Percentiles rank a stretch among this genome's conserved stretches.
phyloP scores from a whole-genome alignment of 306 rosid genomes.

The Quercus agrifolia region DNA sequence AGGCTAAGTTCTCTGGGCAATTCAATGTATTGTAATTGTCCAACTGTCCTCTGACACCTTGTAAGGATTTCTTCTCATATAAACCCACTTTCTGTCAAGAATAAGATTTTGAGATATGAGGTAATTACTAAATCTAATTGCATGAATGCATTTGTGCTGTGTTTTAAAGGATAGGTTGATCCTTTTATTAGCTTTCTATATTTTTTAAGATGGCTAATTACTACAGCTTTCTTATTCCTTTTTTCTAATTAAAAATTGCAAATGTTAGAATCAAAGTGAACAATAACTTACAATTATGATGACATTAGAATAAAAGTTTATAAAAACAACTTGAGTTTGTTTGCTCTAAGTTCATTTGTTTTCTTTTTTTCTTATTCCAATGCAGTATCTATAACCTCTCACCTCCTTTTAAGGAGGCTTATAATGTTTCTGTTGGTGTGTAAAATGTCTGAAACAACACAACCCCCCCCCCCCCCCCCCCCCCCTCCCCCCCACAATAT shows the following conservation, averaged over 20 bases:
- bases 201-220: background rate
- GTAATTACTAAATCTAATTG: constrained; percentile 33
- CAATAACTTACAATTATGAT: constrained; percentile 7
- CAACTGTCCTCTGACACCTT: constrained; percentile 21
- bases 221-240: background rate
- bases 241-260: constrained; percentile 8
- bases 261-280: constrained; percentile 3
- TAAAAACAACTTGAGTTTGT: background rate
- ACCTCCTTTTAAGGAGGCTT: too few species aligned
- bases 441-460: too few species aligned
- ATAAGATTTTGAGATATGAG: constrained; percentile 34
- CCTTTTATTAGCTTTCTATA: background rate
- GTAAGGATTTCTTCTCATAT: constrained; percentile 35
- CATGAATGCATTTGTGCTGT: background rate
- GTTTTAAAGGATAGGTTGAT: background rate
- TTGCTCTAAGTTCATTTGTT: background rate
- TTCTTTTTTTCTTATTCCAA: background rate
- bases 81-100: constrained; percentile 32
- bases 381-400: background rate
- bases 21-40: constrained; percentile 33
- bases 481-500: background rate
- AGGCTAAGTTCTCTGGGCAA: constrained; percentile 29
- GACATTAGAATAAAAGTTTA: background rate
- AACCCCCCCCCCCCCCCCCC: too few species aligned
- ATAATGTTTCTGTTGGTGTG: too few species aligned